phyloP scores from a whole-genome alignment of 768 basidiomycete genomes.

The Tulasnella sp. region DNA sequence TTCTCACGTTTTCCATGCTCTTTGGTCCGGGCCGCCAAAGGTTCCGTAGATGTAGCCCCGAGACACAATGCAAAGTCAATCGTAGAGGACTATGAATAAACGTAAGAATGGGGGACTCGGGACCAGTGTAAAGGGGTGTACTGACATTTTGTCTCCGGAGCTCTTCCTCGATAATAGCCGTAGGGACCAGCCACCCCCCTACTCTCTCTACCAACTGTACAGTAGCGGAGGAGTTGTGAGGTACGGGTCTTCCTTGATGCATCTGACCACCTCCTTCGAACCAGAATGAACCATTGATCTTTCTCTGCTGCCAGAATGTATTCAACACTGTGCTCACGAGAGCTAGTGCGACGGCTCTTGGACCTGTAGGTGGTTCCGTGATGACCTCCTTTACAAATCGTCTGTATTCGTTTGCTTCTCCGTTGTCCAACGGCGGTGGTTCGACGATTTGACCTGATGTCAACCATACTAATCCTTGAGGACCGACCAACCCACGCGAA shows the following conservation, averaged over 20 bases:
- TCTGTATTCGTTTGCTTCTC: conserved; percentile 88
- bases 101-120: conserved; percentile 3
- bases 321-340: conserved; percentile 71
- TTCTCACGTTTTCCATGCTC: too few relatives aligned
- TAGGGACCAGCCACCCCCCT: conserved; percentile 78
- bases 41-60: conserved; percentile 75
- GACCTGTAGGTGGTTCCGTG: conserved; percentile 87
- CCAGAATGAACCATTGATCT: conserved; percentile 65
- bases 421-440: conserved; percentile 82
- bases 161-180: conserved; percentile 80
- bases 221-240: conserved; percentile 65
- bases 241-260: conserved; percentile 40
- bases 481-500: conserved; percentile 78
- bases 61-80: conserved; percentile 93
- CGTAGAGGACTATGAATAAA: conserved; percentile 63
- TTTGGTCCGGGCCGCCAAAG: conserved; percentile 70
- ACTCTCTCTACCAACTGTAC: conserved; percentile 80
- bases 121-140: conserved; percentile 15
- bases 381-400: conserved; percentile 93
- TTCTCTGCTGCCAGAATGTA: conserved; percentile 65
- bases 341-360: conserved; percentile 80
- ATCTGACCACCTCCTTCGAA: conserved; percentile 40
- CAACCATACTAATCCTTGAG: conserved; percentile 90
- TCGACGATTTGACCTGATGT: conserved; percentile 65
- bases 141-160: conserved; percentile 90